Percentiles rank a stretch among this genome's conserved stretches.
Evolutionary conservation across 345 rosid species (phyloP).

Genomic region (Murraya paniculata): DNA sequence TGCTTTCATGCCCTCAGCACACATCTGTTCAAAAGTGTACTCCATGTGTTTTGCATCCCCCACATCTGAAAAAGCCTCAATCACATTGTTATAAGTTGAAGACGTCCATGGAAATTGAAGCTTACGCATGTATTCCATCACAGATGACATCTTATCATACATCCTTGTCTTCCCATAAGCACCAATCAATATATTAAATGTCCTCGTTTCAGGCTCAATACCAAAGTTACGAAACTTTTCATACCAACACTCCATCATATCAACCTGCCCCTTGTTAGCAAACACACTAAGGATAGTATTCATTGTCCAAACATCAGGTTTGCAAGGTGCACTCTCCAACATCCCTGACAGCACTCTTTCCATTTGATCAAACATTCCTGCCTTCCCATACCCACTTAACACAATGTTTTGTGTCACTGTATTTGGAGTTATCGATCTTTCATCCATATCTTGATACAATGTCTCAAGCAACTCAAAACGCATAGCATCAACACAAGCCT

Average conservation of each 20-base stretch:
- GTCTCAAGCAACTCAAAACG: conserved; percentile 59
- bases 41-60: conserved; percentile 93
- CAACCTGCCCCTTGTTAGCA: conserved; percentile 80
- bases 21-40: conserved; percentile 83
- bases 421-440: conserved; percentile 64
- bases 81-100: conserved; percentile 82
- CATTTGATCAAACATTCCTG: conserved; percentile 76
- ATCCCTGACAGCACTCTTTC: conserved; percentile 73
- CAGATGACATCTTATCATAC: conserved; percentile 93
- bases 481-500: conserved; percentile 64
- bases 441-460: conserved; percentile 65
- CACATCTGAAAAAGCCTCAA: conserved; percentile 83
- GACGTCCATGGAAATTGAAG: conserved; percentile 91
- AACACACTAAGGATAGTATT: conserved; percentile 75
- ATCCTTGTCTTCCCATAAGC: conserved; percentile 81
- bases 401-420: conserved; percentile 87
- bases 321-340: conserved; percentile 58
- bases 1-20: conserved; percentile 72
- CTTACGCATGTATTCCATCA: conserved; percentile 93
- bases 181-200: conserved; percentile 83
- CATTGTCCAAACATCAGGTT: conserved; percentile 97
- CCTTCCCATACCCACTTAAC: conserved; percentile 82
- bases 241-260: conserved; percentile 89
- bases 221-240: conserved; percentile 80
- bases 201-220: conserved; percentile 79